These are phyloP conservation scores for Leccinum truebloodii DNA, from an alignment of 768 basidiomycete genomes.

Conservation along the genomic window DNA sequence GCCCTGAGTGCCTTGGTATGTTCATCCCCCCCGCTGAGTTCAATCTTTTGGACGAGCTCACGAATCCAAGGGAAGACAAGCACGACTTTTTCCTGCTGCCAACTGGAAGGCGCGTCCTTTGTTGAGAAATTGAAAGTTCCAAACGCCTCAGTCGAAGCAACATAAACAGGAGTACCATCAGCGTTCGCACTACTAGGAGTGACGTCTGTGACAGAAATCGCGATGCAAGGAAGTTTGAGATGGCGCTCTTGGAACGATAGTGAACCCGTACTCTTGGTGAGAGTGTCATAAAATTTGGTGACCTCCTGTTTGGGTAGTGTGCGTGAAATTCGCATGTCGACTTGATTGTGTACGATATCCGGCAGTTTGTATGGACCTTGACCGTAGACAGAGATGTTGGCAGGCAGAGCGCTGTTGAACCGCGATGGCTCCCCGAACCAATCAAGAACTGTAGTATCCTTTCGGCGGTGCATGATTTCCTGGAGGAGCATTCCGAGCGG, in stretches of 20 bases:
- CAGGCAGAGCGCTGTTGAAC: conserved; percentile 19
- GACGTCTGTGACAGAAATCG: conserved; percentile 2
- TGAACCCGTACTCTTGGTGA: not conserved
- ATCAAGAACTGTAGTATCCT: conserved; percentile 20
- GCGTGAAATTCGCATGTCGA: not conserved
- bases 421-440: conserved; percentile 18
- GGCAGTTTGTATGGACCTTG: conserved; percentile 1
- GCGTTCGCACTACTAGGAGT: not conserved
- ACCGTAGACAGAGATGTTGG: conserved; percentile 15
- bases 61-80: conserved; percentile 15
- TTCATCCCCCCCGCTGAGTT: not conserved
- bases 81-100: not conserved
- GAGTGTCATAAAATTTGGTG: not conserved
- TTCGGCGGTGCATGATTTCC: conserved; percentile 14
- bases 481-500: conserved; percentile 16
- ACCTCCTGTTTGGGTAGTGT: not conserved
- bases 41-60: conserved; percentile 1
- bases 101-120: not conserved
- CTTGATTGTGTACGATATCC: not conserved
- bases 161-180: not conserved
- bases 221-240: conserved; percentile 16
- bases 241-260: conserved; percentile 8
- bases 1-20: not conserved
- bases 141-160: conserved; percentile 3
- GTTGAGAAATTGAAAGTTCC: conserved; percentile 2